These are phyloP conservation scores for Pyrenula aspistea DNA, from an alignment of 495 filamentous ascomycete species.

Conservation along the genomic window DNA sequence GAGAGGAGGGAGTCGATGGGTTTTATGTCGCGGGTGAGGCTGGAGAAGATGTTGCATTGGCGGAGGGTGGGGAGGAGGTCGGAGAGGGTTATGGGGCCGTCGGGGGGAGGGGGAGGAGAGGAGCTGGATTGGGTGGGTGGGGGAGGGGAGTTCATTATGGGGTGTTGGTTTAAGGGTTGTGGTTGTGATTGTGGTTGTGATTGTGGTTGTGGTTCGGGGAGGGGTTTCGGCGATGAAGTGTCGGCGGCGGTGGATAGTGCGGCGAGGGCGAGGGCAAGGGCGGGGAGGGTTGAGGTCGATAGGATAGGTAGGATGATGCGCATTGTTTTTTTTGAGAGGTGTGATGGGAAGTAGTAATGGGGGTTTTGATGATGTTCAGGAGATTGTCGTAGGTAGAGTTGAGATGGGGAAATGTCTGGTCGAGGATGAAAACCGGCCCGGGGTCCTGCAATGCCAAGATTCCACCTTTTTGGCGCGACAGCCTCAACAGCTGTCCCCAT, in stretches of 20 bases:
- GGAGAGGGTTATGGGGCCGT: conserved; percentile 50
- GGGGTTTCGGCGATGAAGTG: conserved; percentile 5
- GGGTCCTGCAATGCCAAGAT: too few species aligned
- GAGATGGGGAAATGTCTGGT: too few species aligned
- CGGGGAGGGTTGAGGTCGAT: too few species aligned
- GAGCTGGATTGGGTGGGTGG: conserved; percentile 6
- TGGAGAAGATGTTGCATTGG: conserved; percentile 78
- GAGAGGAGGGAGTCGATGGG: conserved; percentile 58
- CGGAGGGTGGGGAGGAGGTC: conserved; percentile 78
- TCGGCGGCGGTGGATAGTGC: background rate
- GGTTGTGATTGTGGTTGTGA: conserved; percentile 3
- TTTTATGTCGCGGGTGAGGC: conserved; percentile 72
- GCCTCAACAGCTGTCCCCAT: too few species aligned
- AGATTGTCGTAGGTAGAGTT: too few species aligned
- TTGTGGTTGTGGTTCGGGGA: conserved; percentile 5
- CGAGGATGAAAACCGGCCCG: too few species aligned
- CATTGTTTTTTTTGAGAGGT: too few species aligned
- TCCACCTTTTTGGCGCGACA: too few species aligned
- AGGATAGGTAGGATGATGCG: too few species aligned
- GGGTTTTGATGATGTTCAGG: too few species aligned
- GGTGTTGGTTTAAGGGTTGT: conserved; percentile 19
- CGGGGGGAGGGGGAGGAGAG: conserved; percentile 18
- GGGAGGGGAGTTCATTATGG: conserved; percentile 18
- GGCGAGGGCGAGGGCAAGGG: conserved; percentile 9
- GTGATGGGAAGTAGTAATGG: too few species aligned